Conservation (phyloP, 768 basidiomycete genomes). For the Russula lepida region DNA sequence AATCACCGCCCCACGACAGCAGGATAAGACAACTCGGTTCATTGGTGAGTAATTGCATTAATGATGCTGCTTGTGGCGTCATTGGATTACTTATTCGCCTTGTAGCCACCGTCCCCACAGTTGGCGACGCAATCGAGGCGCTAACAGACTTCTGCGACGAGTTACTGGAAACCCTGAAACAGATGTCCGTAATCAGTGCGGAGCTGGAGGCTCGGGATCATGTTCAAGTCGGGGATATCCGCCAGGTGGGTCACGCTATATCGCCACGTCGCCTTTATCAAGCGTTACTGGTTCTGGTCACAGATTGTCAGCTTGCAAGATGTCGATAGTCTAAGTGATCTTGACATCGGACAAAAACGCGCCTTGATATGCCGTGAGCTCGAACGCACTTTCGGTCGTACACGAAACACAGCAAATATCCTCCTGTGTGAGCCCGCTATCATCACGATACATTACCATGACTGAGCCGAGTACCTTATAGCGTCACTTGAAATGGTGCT, state of each 20-base stretch:
- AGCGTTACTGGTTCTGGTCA: neutral
- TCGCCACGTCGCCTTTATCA: neutral
- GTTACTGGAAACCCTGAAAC: constrained; percentile 51
- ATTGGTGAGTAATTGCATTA: constrained; percentile 35
- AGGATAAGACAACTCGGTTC: constrained; percentile 50
- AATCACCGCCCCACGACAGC: constrained; percentile 45
- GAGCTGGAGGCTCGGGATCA: constrained; percentile 69
- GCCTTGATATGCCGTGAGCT: constrained; percentile 55
- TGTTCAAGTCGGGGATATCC: constrained; percentile 59
- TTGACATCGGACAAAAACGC: constrained; percentile 64
- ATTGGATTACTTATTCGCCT: neutral
- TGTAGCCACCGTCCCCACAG: constrained; percentile 63
- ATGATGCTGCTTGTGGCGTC: neutral
- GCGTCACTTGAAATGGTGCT: constrained; percentile 72
- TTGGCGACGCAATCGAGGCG: constrained; percentile 65
- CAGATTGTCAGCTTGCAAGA: constrained; percentile 48
- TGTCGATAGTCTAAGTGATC: constrained; percentile 47
- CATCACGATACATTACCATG: neutral
- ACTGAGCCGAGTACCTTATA: constrained; percentile 23
- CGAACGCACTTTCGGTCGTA: constrained; percentile 35
- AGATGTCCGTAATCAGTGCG: constrained; percentile 57
- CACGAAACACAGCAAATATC: constrained; percentile 42
- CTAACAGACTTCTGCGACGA: constrained; percentile 54
- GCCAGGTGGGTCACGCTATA: constrained; percentile 42
- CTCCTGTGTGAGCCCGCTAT: constrained; percentile 42